Evolutionary conservation across 139 green algal genomes (phyloP), one percentile per base, ranked within the genome.

Genomic region (Chlorella sorokiniana): DNA sequence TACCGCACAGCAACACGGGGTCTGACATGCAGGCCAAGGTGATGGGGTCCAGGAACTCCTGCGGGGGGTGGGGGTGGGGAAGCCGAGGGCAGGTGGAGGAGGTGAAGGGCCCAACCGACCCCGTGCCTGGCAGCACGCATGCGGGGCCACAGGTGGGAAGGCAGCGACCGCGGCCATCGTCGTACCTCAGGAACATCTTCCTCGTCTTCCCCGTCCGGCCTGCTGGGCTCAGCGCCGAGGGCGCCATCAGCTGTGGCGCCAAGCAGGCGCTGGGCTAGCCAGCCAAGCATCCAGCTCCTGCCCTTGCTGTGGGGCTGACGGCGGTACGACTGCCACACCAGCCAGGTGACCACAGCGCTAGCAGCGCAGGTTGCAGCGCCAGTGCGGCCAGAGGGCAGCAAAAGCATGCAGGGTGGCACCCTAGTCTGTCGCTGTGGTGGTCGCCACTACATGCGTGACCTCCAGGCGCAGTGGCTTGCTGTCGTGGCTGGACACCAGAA

Each of bases 1-100:
- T 86, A 23, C 75, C 85, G 38, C 69, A 82, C 42, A 89, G 79
- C 52, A 89, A 56, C 33, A 84, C 85, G 22, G 85, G 85, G 52
- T 89, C 85, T 20, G 35, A 16, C 52, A 85, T 85, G 38, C 82
- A 63, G 35, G 64, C 48, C 18, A 83, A 81, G 25, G 76, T 85
- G 76, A 87, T 89, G 40, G 85, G 81, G 48, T 83, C 76, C 44
- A 69, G 31, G 33, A 81, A 86, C 8, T 86, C 80, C 56, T 88
- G 78, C 75, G 82, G 78, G 48, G 29, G 1, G 59, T 64, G 16
- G 65, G 27, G 37, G 10, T 51, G 8, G 35, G 65, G 37, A 23
- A 29, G 65, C 4, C 9, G 29, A 31, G 29, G 18, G 14, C 64
- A 48, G 35, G 64, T 10, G 35, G 33, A 6, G 64, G 64, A 5